Conservation (phyloP, 2,329 filamentous ascomycete genomes). For the Penicillium digitatum region DNA sequence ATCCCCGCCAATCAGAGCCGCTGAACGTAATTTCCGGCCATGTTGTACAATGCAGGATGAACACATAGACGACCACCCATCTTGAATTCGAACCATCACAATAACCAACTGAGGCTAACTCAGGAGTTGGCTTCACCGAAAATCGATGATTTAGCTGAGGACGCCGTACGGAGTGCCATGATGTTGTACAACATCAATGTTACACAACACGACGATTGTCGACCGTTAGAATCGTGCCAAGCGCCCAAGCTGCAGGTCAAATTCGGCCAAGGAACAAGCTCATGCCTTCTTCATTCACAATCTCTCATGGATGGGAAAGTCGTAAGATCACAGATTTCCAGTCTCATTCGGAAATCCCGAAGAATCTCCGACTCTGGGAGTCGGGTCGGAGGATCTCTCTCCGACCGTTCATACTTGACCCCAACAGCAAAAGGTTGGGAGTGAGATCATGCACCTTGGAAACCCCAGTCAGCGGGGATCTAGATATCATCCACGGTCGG, state of each 20-base stretch:
- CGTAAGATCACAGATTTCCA: background rate
- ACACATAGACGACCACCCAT: background rate
- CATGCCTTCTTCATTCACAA: background rate
- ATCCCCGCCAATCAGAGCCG: background rate
- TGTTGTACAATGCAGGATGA: background rate
- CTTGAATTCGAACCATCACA: background rate
- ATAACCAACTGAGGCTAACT: background rate
- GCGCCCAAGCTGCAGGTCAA: no score
- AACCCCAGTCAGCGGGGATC: constrained; percentile 77
- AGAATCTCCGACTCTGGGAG: background rate
- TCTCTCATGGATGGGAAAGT: background rate
- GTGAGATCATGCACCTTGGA: constrained; percentile 73
- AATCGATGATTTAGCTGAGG: background rate
- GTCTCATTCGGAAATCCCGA: background rate
- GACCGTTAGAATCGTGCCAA: no score
- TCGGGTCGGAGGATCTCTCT: constrained; percentile 45
- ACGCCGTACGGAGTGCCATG: no score
- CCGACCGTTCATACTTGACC: constrained; percentile 63
- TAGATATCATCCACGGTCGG: constrained; percentile 83
- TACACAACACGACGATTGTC: no score
- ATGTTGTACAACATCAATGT: no score
- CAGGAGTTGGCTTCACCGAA: no score
- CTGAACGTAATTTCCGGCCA: background rate
- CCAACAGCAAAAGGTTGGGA: constrained; percentile 62
- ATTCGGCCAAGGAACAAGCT: background rate